Conservation (phyloP, 495 filamentous ascomycete species). For the Lasiosphaeria miniovina region DNA sequence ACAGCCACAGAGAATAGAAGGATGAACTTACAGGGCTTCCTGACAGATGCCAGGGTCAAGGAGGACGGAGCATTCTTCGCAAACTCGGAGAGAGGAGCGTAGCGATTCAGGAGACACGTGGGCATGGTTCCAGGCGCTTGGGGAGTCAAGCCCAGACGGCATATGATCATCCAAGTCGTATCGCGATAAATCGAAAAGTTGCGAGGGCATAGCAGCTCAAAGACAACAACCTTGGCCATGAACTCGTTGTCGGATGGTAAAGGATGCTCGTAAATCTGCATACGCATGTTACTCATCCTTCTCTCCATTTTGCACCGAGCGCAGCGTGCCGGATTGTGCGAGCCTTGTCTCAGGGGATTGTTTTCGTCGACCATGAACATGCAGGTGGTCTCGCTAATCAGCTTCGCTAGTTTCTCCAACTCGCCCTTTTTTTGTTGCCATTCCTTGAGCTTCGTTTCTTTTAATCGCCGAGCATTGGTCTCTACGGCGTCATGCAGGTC, state of each 20-base stretch:
- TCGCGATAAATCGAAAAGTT: constrained; percentile 44
- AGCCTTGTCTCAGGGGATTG: constrained; percentile 5
- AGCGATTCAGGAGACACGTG: constrained; percentile 19
- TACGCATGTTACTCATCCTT: constrained; percentile 31
- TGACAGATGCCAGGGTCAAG: constrained; percentile 31
- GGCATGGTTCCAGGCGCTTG: constrained; percentile 6
- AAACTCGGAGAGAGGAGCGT: constrained; percentile 18
- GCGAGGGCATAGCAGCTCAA: constrained; percentile 43
- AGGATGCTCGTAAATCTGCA: constrained; percentile 44
- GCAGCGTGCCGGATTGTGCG: constrained; percentile 32
- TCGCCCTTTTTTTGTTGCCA: constrained; percentile 32
- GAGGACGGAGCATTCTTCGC: neutral
- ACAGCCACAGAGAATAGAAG: neutral
- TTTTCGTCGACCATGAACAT: constrained; percentile 22
- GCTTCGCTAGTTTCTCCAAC: constrained; percentile 38
- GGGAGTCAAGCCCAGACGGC: constrained; percentile 19
- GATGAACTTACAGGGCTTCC: constrained; percentile 28
- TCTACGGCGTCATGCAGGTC: constrained; percentile 35
- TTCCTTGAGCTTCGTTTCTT: constrained; percentile 44
- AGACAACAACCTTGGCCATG: constrained; percentile 34
- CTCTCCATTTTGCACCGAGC: constrained; percentile 31
- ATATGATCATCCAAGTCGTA: constrained; percentile 41
- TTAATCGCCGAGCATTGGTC: constrained; percentile 16
- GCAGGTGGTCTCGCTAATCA: constrained; percentile 30
- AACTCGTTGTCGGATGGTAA: constrained; percentile 34